Conservation (phyloP, 305 asterid species). For the Fraxinus sp. region DNA sequence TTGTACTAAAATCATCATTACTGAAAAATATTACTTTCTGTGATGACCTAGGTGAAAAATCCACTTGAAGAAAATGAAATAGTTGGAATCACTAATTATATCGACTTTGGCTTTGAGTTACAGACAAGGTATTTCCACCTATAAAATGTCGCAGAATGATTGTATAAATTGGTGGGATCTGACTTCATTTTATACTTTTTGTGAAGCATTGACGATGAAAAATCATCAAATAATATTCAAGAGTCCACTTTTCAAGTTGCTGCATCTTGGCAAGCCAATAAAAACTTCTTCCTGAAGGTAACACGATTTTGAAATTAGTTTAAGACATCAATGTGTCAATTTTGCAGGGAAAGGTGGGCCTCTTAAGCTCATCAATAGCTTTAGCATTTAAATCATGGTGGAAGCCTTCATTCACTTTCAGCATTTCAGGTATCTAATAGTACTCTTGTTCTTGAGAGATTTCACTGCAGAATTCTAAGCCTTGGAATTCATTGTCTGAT, state of each 20-base stretch:
- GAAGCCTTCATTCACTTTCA: conserved; percentile 87
- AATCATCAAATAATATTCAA: conserved; percentile 43
- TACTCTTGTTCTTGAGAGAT: background rate
- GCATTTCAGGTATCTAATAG: conserved; percentile 58
- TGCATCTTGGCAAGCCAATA: conserved; percentile 98
- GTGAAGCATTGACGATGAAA: conserved; percentile 59
- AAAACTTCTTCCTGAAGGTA: conserved; percentile 78
- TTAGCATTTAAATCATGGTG: conserved; percentile 94
- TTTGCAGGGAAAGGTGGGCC: conserved; percentile 78
- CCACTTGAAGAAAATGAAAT: conserved; percentile 78
- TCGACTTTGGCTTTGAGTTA: conserved; percentile 90
- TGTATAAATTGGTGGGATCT: conserved; percentile 3
- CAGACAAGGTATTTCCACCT: conserved; percentile 58
- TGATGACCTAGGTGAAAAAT: conserved; percentile 58
- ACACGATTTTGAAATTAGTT: conserved; percentile 3
- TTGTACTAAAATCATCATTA: background rate
- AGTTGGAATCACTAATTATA: conserved; percentile 88
- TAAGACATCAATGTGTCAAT: background rate
- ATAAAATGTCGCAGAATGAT: background rate
- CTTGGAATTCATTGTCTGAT: background rate
- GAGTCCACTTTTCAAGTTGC: conserved; percentile 84
- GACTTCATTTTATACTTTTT: conserved; percentile 22
- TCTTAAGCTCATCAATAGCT: conserved; percentile 78
- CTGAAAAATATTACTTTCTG: conserved; percentile 24
- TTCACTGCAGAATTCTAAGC: background rate